These are phyloP conservation scores for Globisporangium orthogonon DNA, from an alignment of 352 stramenopile genomes.

Conservation along the genomic window DNA sequence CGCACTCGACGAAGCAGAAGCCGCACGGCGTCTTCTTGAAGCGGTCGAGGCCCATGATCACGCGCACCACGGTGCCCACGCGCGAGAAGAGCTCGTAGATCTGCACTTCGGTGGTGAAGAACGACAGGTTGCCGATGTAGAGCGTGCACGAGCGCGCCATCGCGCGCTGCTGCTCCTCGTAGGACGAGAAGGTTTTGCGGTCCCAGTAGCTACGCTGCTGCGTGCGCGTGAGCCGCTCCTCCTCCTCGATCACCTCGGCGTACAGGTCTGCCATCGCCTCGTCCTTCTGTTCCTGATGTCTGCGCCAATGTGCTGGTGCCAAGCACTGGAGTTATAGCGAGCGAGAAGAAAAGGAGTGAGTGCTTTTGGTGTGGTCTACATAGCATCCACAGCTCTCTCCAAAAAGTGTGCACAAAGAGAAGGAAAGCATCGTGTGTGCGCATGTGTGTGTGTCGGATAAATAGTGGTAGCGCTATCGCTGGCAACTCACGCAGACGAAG, in stretches of 20 bases:
- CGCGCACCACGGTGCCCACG: slow-evolving; percentile 87
- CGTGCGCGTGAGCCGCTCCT: slow-evolving; percentile 52
- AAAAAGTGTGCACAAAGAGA: no score
- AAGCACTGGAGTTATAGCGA: background rate
- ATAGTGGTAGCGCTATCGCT: background rate
- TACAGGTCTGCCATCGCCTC: slow-evolving; percentile 53
- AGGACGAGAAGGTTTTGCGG: slow-evolving; percentile 90
- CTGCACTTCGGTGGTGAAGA: slow-evolving; percentile 94
- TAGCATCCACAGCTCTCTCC: background rate
- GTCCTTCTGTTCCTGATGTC: background rate
- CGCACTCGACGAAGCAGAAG: slow-evolving; percentile 97
- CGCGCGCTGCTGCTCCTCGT: slow-evolving; percentile 91
- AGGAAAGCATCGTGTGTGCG: background rate
- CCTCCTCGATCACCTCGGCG: slow-evolving; percentile 31
- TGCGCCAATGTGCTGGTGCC: background rate
- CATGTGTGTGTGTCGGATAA: background rate
- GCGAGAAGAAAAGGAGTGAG: background rate
- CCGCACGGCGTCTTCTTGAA: slow-evolving; percentile 95
- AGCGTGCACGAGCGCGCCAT: slow-evolving; percentile 89
- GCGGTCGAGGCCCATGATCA: slow-evolving; percentile 96
- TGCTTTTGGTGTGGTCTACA: background rate
- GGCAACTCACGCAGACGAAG: background rate
- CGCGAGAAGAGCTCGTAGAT: slow-evolving; percentile 93
- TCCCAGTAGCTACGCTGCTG: slow-evolving; percentile 92
- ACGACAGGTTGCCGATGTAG: slow-evolving; percentile 97